These are phyloP conservation scores for Jatropha podagrica DNA, from an alignment of 441 rosid species.

Conservation along the genomic window DNA sequence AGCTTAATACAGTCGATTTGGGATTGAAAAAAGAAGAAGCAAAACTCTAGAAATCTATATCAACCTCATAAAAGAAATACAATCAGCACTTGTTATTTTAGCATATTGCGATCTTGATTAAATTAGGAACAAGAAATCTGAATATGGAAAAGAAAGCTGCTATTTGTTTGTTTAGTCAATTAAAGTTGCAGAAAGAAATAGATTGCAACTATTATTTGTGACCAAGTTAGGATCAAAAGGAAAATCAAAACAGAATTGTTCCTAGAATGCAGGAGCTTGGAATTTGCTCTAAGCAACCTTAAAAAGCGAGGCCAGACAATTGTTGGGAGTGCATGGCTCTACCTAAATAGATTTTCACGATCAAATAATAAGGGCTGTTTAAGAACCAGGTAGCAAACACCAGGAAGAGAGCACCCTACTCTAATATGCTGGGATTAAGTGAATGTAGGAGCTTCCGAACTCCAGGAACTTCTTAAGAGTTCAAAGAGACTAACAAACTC, in stretches of 20 bases:
- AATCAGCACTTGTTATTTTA: neutral
- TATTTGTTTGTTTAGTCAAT: neutral
- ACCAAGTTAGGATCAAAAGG: neutral
- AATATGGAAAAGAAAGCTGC: neutral
- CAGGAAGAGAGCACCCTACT: no score
- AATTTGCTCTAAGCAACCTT: neutral
- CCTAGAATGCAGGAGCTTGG: neutral
- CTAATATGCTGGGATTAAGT: no score
- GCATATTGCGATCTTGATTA: neutral
- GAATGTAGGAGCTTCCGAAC: constrained; percentile 35
- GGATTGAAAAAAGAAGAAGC: neutral
- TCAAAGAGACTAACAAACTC: constrained; percentile 46
- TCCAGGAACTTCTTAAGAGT: constrained; percentile 37
- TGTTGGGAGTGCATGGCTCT: neutral
- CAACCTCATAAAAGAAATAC: neutral
- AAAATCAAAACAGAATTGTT: neutral
- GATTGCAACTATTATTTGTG: neutral
- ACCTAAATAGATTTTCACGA: no score
- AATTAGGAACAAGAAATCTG: neutral
- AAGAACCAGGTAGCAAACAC: no score
- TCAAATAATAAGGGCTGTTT: no score
- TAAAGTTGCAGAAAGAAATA: neutral
- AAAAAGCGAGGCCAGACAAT: neutral
- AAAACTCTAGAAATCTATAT: neutral
- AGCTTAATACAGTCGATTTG: neutral